Base-by-base conservation (phyloP, 2,329 filamentous ascomycete genomes). In the Trichoderma citrinoviride region DNA sequence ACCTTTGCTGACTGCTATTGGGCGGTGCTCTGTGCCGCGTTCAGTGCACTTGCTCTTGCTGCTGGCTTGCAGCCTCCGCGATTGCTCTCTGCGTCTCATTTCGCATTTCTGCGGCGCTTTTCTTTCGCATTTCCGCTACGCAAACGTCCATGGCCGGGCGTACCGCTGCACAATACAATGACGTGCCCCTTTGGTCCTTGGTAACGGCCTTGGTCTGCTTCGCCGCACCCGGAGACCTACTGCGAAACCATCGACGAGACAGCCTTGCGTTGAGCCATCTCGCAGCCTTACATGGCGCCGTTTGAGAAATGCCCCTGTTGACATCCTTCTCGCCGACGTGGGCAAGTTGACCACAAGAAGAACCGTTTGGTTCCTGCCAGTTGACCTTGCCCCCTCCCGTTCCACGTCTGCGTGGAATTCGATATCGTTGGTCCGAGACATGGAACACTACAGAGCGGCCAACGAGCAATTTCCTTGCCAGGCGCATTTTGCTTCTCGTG, bases 231-330 rank as follows among this genome's bases (percentile, higher is more conserved):
- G 37, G 29, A 33, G 46, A 27, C 49, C 49, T 40, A 19, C 57
- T 54, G 17, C 44, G 12, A 62, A 40, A 53, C 47, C 33, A 12
- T 25, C 60, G 15, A 1, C 49, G 52, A 55, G 33, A 44, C 58
- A 63, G 63, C 65, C 65, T 65, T 67, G 40, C 37, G 56, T 47
- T 65, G 63, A 62, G 65, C 63, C 65, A 56, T 64, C 40, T 49
- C 56, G 57, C 46, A 63, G 52, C 57, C 65, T 65, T 41, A 41
- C 64, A 46, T 40, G 49, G 49, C 23, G 44, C 25, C 44, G 37
- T 44, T 52, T 33, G 19, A 50, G 61, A 33, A 46, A 7, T 37
- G 19, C 40, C 29, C 25, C 54, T 52, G 25, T 29, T 17, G 7
- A 14, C 15, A 43, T 62, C 19, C 37, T 50, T 53, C 54, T 46